Percentiles rank a stretch among this genome's conserved stretches.
These are phyloP conservation scores for Moricandia moricandioides DNA, from an alignment of 345 rosid genomes.

Conservation along the genomic window DNA sequence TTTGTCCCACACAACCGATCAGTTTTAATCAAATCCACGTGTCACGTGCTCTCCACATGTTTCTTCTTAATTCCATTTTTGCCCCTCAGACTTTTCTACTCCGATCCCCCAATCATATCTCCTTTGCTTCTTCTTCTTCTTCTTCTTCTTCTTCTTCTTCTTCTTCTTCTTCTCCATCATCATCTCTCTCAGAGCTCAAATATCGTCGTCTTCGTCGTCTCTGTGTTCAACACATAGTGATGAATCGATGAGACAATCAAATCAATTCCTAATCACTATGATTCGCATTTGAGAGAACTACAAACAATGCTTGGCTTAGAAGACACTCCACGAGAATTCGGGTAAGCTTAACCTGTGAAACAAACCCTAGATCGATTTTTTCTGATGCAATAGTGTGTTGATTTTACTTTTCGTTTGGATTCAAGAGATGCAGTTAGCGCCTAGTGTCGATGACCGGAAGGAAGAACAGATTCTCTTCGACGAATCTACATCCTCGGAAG, in stretches of 20 bases:
- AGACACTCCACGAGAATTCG: slow-evolving; percentile 13
- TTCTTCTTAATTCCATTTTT: neutral
- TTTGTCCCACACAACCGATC: too few species aligned
- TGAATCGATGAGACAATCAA: neutral
- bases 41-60: slow-evolving; percentile 12
- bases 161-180: neutral
- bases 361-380: neutral
- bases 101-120: slow-evolving; percentile 15
- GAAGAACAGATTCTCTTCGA: slow-evolving; percentile 21
- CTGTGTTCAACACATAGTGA: slow-evolving; percentile 17
- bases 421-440: slow-evolving; percentile 76
- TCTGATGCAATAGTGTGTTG: neutral
- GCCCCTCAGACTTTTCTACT: slow-evolving; percentile 25
- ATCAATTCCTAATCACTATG: neutral
- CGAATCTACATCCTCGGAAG: slow-evolving; percentile 57
- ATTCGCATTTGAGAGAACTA: neutral
- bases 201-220: slow-evolving; percentile 11
- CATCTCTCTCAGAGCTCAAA: neutral
- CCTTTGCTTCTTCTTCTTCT: neutral
- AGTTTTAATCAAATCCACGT: neutral
- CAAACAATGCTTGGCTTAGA: slow-evolving; percentile 31
- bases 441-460: slow-evolving; percentile 63
- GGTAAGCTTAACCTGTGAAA: neutral
- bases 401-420: neutral
- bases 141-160: neutral